phyloP scores from a whole-genome alignment of 371 early-diverging fungal species.

The Saksenaea oblongispora region DNA sequence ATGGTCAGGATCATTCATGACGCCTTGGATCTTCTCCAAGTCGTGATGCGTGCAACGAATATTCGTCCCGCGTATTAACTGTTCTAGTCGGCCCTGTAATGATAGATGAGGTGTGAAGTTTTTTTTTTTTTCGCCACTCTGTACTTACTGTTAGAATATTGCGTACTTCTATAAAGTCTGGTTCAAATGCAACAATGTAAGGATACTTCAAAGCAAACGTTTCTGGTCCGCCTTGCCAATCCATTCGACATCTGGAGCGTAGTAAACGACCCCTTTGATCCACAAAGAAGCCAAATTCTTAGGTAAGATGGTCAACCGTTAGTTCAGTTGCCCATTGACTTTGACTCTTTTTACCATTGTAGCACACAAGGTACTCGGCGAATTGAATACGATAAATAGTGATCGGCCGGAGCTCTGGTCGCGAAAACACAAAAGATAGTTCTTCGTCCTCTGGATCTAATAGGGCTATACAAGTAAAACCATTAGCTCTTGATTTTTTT shows the following conservation, averaged over 20 bases:
- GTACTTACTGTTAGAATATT: constrained; percentile 72
- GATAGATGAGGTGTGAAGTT: not conserved
- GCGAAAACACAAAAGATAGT: constrained; percentile 23
- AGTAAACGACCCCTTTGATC: constrained; percentile 60
- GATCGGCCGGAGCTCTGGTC: constrained; percentile 56
- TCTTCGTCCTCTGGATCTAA: constrained; percentile 43
- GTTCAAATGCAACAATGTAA: constrained; percentile 87
- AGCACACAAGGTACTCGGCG: constrained; percentile 85
- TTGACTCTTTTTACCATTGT: constrained; percentile 53
- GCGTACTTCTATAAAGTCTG: constrained; percentile 85
- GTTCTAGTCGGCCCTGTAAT: constrained; percentile 37
- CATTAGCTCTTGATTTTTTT: not conserved
- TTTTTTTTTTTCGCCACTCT: not conserved
- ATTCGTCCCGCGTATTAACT: constrained; percentile 39
- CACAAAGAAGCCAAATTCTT: constrained; percentile 91
- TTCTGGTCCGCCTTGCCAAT: constrained; percentile 59
- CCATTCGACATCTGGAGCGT: constrained; percentile 27
- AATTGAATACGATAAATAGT: constrained; percentile 75
- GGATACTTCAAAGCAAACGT: constrained; percentile 72
- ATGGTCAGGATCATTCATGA: constrained; percentile 45
- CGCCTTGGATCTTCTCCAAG: constrained; percentile 31
- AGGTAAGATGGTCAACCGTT: constrained; percentile 59
- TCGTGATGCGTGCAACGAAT: constrained; percentile 37
- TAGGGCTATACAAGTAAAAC: constrained; percentile 15
- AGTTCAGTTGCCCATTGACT: not conserved